Conservation (phyloP, 352 stramenopile genomes). For the Pythium graminicola region DNA sequence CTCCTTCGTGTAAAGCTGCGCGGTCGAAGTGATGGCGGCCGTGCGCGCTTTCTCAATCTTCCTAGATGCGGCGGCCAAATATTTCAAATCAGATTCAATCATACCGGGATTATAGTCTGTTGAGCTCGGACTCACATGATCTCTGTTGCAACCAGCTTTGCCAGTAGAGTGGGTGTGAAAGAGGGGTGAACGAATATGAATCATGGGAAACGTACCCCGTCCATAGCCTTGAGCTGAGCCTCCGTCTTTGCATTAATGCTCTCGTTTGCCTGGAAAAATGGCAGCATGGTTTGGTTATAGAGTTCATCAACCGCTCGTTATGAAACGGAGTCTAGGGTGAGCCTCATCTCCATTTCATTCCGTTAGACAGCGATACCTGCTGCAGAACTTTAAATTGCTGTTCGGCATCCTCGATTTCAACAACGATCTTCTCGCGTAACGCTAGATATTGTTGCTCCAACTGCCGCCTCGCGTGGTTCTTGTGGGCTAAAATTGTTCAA, state of each 20-base stretch:
- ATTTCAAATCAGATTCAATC: too few relatives aligned
- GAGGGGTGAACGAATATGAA: too few relatives aligned
- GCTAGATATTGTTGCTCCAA: slow-evolving; percentile 24
- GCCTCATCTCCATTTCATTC: slow-evolving; percentile 2
- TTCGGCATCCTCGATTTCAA: slow-evolving; percentile 22
- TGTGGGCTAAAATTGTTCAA: slow-evolving; percentile 21
- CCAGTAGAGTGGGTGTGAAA: too few relatives aligned
- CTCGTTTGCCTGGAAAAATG: slow-evolving; percentile 18
- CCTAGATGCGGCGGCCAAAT: background rate
- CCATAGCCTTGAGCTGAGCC: slow-evolving; percentile 16
- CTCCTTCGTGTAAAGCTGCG: slow-evolving; percentile 26
- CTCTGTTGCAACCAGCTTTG: slow-evolving; percentile 26
- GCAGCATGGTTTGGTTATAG: too few relatives aligned
- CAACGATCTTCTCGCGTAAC: slow-evolving; percentile 22
- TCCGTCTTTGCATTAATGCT: slow-evolving; percentile 27
- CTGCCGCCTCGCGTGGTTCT: slow-evolving; percentile 15
- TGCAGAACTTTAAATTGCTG: slow-evolving; percentile 23
- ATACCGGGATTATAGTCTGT: too few relatives aligned
- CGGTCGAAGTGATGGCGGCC: slow-evolving; percentile 14
- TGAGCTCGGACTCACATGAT: slow-evolving; percentile 16
- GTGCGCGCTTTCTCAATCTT: slow-evolving; percentile 22
- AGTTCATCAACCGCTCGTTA: too few relatives aligned
- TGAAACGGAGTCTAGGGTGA: too few relatives aligned
- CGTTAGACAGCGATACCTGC: slow-evolving; percentile 18
- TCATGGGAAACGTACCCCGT: slow-evolving; percentile 25